Evolutionary conservation across 1,139 yeast genomes (phyloP).

Genomic region (Saccharomyces hybrid): DNA sequence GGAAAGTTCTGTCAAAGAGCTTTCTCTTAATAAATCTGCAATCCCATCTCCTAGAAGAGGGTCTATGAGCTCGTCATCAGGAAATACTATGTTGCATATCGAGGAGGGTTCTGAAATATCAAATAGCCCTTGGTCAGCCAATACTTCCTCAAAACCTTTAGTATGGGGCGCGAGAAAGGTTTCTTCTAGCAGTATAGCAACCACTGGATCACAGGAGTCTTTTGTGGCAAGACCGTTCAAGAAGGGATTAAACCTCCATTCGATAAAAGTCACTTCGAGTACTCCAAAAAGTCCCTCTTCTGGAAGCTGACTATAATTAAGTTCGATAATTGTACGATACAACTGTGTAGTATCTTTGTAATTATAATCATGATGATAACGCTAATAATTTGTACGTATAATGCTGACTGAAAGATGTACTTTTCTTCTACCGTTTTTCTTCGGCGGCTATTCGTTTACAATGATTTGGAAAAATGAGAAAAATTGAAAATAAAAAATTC

Average conservation of each 20-base stretch:
- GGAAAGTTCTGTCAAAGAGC: conserved; percentile 9
- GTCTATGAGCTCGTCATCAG: conserved; percentile 11
- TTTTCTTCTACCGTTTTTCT: background rate
- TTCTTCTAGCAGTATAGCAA: conserved; percentile 10
- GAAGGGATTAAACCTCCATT: conserved; percentile 12
- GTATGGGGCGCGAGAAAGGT: conserved; percentile 12
- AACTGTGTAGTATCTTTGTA: background rate
- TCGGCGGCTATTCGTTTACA: background rate
- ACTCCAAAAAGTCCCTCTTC: background rate
- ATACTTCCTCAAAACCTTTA: conserved; percentile 4
- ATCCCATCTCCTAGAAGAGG: conserved; percentile 6
- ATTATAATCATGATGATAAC: background rate
- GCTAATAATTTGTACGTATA: background rate
- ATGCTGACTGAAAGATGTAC: background rate
- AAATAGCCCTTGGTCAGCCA: conserved; percentile 13
- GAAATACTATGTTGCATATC: conserved; percentile 9
- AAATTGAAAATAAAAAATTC: background rate
- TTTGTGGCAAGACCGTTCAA: conserved; percentile 11
- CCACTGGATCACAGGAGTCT: conserved; percentile 14
- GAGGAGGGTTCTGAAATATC: conserved; percentile 11
- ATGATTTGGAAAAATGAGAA: background rate
- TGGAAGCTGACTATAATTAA: background rate
- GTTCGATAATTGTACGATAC: background rate
- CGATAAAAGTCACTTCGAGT: conserved; percentile 4
- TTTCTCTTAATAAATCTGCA: background rate